Evolutionary conservation across 2,329 filamentous ascomycete genomes (phyloP), one percentile per base, ranked within the genome.

Genomic region (Botrytis byssoidea): DNA sequence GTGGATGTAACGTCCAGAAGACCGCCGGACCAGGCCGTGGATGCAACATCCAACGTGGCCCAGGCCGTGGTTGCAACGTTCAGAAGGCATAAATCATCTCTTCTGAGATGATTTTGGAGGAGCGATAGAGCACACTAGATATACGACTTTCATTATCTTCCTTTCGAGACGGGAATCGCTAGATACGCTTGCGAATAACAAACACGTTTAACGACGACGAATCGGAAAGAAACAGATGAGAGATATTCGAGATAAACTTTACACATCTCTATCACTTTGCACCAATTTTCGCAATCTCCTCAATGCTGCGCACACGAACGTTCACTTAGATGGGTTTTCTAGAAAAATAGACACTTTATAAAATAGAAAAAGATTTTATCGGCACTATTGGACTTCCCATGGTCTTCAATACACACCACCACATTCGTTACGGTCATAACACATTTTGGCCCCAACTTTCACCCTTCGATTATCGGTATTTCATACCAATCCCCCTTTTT

Each of bases 71-170:
- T 48, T 66, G 64, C 44, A 16, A 44, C 44, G 64, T 69, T 59
- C 66, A 69, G 66, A 69, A 69, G 37, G 66, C 66, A 69, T 69
- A 69, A 59, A 69, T 42, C 1, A 37, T 69, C 66, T 69, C 66
- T 25, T 9, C 18, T 14, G 48, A 69, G 66, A 57, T 37, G 40
- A 42, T 25, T 9, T 42, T 44, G 66, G 51, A 35, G 66, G 35
- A 44, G 48, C 40, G 37, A 69, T 69, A 69, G 66, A 69, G n/a
- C 66, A 32, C n/a, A 20, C 9, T 22, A 18, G n/a, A 69, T 69
- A 69, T 42, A 25, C 37, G 48, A 42, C 48, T 69, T 25, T 37
- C 48, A 25, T 42, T 44, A 16, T 42, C 25, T 42, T 42, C 14
- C 6, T 57, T 68, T 32, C 48, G 66, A 68, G 20, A 18, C 7